A percentile compares a stretch with the other conserved stretches of the same genome.
These are phyloP conservation scores for Capsicum baccatum DNA, from an alignment of 257 asterid species.

Conservation along the genomic window DNA sequence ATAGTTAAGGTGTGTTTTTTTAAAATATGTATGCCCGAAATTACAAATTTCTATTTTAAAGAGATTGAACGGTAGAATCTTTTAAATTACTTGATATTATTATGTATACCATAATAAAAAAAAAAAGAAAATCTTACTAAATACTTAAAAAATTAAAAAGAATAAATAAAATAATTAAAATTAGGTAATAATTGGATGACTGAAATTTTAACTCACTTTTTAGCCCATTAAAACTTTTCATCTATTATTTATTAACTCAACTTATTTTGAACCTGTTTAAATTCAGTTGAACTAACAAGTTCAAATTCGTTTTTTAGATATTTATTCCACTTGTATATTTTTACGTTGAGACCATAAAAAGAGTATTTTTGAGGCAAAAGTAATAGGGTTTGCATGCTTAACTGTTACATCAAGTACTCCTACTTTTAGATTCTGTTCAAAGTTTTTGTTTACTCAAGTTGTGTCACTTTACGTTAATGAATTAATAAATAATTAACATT, in stretches of 20 bases:
- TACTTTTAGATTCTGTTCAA: constrained; percentile 24
- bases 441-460: constrained; percentile 20
- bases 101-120: neutral
- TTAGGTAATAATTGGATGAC: neutral
- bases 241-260: neutral
- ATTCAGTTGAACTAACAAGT: neutral
- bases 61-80: neutral
- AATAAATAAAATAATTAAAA: neutral
- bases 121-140: neutral
- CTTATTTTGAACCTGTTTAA: neutral
- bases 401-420: constrained; percentile 32
- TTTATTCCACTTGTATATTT: neutral
- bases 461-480: constrained; percentile 21
- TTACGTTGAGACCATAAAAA: constrained; percentile 5
- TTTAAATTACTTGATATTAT: neutral
- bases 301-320: neutral
- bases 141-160: neutral
- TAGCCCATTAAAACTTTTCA: neutral
- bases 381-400: neutral
- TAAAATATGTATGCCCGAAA: no score
- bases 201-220: neutral
- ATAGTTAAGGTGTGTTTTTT: neutral
- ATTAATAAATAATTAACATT: neutral
- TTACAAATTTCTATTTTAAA: neutral
- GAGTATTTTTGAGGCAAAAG: constrained; percentile 8